Percentiles rank a stretch among this genome's conserved stretches.
These are phyloP conservation scores for Ustanciosporium gigantosporum DNA, from an alignment of 1,284 basidiomycete genomes.

Conservation along the genomic window DNA sequence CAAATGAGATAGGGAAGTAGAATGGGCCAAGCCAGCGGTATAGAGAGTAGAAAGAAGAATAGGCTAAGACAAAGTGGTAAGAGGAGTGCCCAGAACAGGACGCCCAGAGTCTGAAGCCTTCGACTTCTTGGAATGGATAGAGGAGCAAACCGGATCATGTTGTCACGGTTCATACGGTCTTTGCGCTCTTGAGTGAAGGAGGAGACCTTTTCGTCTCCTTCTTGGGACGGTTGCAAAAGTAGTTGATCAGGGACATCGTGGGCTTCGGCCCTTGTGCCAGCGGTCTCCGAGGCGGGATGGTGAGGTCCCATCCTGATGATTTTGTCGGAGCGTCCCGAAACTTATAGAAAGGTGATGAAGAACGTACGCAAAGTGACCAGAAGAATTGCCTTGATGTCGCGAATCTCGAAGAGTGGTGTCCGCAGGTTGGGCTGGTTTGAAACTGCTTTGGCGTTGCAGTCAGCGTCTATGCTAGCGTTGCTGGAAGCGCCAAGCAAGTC, in stretches of 20 bases:
- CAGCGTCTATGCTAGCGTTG: no score
- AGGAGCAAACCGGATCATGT: conserved; percentile 49
- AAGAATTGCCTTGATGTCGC: no score
- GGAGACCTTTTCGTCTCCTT: background rate
- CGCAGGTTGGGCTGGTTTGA: no score
- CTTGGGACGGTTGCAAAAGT: background rate
- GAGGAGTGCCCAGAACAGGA: conserved; percentile 81
- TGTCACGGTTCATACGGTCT: conserved; percentile 14
- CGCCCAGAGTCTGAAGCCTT: conserved; percentile 63
- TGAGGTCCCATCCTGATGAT: conserved; percentile 8
- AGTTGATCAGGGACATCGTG: conserved; percentile 11
- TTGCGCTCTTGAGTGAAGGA: conserved; percentile 1
- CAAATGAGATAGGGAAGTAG: conserved; percentile 81
- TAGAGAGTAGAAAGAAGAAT: conserved; percentile 83
- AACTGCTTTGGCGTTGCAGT: no score
- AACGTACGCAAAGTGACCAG: no score
- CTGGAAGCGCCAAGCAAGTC: no score
- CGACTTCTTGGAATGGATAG: conserved; percentile 51
- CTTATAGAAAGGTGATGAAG: background rate
- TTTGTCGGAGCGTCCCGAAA: no score
- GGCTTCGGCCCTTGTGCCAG: conserved; percentile 18
- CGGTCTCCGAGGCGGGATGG: conserved; percentile 33
- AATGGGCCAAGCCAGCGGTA: conserved; percentile 85
- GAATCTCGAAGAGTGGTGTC: no score
- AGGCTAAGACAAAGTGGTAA: conserved; percentile 72